Base-by-base conservation (phyloP, 495 filamentous ascomycete genomes). In the Hypoxylon fuscum region DNA sequence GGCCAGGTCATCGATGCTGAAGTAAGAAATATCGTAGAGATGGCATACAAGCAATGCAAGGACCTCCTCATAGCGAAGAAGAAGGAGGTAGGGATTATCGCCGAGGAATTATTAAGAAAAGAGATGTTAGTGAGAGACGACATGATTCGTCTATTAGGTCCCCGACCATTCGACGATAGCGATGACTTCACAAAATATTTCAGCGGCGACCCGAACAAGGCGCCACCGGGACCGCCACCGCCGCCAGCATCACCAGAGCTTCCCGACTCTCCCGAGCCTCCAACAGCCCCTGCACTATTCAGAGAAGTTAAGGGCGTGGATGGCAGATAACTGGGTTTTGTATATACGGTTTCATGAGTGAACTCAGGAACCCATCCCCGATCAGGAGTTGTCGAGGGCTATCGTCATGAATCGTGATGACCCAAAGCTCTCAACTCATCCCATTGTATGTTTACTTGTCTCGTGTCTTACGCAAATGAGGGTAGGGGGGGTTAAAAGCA, bases 181-280 rank as follows among this genome's bases (percentile, higher is more conserved):
- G 87, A 87, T 65, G 93, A 98, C 58, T 97, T 98, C 72, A 75
- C 84, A 46, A 98, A 96, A 78, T 98, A 96, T 78, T 98, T 98
- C 73, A 86, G 88, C 52, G 73, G 71, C 49, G 75, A 77, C 10
- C 68, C 71, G 12, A 78, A 78, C 17, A 52, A 31, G 11, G 59
- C 54, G 29, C 53, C 49, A 42, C 59, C 66, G 32, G 64, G 49
- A 17, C 65, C 72, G 22, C 52, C 54, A 22, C 47, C 55, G n/a
- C 29, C 37, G 11, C 60, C 69, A 9, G 29, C 48, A 5, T 42
- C 67, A 15, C 58, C 66, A 22, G 50, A 42, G 11, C 59, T 41
- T 25, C 68, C 56, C 21, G 64, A 70, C 10, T 23, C 59, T 32
- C 68, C 70, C 4, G 69, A 74, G 14, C 67, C 65, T 18, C 70